phyloP scores from a whole-genome alignment of 768 basidiomycete genomes.

The Suillus sp. region DNA sequence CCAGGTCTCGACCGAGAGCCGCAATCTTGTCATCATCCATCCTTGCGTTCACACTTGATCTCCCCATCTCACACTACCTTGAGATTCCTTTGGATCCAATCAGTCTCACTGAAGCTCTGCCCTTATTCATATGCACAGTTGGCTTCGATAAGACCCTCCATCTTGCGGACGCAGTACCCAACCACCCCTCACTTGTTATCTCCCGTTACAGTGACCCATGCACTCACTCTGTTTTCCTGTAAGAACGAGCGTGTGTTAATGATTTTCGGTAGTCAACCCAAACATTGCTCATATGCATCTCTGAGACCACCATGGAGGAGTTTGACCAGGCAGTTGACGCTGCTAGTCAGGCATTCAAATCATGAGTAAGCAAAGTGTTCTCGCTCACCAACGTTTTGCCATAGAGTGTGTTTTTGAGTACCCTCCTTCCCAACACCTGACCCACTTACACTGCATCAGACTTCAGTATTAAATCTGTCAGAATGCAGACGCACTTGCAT shows the following conservation, averaged over 20 bases:
- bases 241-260: background rate
- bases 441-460: conserved; percentile 42
- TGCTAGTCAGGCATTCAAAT: conserved; percentile 82
- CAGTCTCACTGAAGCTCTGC: conserved; percentile 90
- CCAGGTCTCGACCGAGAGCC: conserved; percentile 67
- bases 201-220: conserved; percentile 26
- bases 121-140: conserved; percentile 96
- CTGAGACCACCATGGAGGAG: conserved; percentile 81
- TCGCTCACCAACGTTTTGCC: conserved; percentile 85
- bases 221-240: too few relatives aligned
- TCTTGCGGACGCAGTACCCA: conserved; percentile 87
- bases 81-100: conserved; percentile 91
- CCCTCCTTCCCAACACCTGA: conserved; percentile 2
- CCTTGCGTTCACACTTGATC: conserved; percentile 81
- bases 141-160: conserved; percentile 98
- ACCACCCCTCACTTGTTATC: conserved; percentile 63
- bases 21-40: conserved; percentile 81
- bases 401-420: conserved; percentile 65
- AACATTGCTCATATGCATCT: conserved; percentile 84
- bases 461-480: conserved; percentile 85
- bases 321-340: conserved; percentile 83
- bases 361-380: conserved; percentile 83
- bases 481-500: conserved; percentile 83
- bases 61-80: conserved; percentile 78
- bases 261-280: conserved; percentile 71